Conservation (phyloP, 192 early-diverging fungal species). For the Coemansia sp. region DNA sequence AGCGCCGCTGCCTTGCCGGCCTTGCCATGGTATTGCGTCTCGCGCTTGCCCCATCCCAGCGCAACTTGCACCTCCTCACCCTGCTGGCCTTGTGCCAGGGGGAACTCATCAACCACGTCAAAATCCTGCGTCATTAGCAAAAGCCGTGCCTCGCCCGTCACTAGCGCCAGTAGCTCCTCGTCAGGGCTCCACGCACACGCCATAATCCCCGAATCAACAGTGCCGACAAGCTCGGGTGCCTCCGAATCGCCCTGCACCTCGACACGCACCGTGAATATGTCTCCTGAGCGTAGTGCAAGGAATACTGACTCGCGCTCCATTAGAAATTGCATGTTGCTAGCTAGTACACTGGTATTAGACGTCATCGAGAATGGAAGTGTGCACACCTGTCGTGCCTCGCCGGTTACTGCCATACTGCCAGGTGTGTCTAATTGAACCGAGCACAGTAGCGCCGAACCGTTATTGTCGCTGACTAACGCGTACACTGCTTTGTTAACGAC, state of each 20-base stretch:
- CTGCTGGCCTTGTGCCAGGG: constrained; percentile 66
- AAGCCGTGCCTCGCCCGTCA: constrained; percentile 65
- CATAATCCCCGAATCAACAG: constrained; percentile 38
- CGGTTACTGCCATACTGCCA: neutral
- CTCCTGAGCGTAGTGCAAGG: constrained; percentile 53
- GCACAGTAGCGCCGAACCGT: constrained; percentile 5
- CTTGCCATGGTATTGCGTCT: constrained; percentile 97
- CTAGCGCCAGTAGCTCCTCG: constrained; percentile 78
- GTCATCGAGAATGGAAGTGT: constrained; percentile 27
- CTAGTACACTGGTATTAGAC: constrained; percentile 11
- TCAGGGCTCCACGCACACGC: constrained; percentile 83
- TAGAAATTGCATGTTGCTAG: constrained; percentile 46
- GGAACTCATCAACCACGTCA: constrained; percentile 84
- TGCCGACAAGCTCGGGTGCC: constrained; percentile 27
- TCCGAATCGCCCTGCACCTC: neutral
- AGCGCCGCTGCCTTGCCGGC: constrained; percentile 58
- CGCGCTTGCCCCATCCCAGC: constrained; percentile 97
- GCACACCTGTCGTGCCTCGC: neutral
- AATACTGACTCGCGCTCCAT: constrained; percentile 59
- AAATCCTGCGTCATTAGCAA: constrained; percentile 90
- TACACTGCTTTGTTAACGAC: constrained; percentile 12
- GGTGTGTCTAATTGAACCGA: constrained; percentile 5
- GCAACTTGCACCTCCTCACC: constrained; percentile 75
- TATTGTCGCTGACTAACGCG: constrained; percentile 14
- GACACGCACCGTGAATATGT: constrained; percentile 45